Conservation (phyloP, 1,284 basidiomycete genomes). For the Chalciporus piperatoides region DNA sequence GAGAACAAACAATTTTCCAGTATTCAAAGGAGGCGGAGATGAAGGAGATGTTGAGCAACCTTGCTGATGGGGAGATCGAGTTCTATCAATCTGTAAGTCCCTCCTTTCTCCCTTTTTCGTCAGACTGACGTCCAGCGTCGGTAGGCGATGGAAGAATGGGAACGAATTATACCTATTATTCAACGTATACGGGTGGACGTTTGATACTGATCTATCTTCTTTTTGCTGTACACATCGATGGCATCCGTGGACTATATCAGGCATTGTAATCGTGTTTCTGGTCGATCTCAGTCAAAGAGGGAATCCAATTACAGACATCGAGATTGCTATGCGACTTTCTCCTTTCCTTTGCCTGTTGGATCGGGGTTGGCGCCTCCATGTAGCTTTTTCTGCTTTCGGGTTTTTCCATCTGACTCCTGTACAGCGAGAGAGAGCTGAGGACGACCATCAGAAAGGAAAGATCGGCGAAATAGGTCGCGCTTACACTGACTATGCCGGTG, state of each 20-base stretch:
- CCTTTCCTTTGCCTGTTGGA: slow-evolving; percentile 34
- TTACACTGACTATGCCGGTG: slow-evolving; percentile 81
- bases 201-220: slow-evolving; percentile 37
- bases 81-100: slow-evolving; percentile 79
- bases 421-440: slow-evolving; percentile 66
- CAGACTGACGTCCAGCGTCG: slow-evolving; percentile 7
- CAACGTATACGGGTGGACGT: slow-evolving; percentile 86
- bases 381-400: slow-evolving; percentile 33
- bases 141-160: slow-evolving; percentile 91
- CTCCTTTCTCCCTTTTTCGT: not conserved
- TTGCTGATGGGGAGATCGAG: slow-evolving; percentile 93
- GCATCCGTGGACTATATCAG: slow-evolving; percentile 10
- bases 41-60: slow-evolving; percentile 87
- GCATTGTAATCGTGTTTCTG: slow-evolving; percentile 8
- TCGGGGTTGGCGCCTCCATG: slow-evolving; percentile 4
- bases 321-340: slow-evolving; percentile 16
- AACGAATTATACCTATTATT: slow-evolving; percentile 81
- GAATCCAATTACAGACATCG: not conserved
- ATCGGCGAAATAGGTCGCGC: slow-evolving; percentile 23
- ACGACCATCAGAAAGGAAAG: slow-evolving; percentile 2
- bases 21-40: slow-evolving; percentile 89
- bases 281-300: slow-evolving; percentile 1
- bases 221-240: slow-evolving; percentile 12
- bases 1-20: slow-evolving; percentile 90
- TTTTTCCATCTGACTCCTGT: slow-evolving; percentile 74